A percentile compares a stretch with the other conserved stretches of the same genome.
These are phyloP conservation scores for Penicillium sp. DNA, from an alignment of 2,329 filamentous ascomycete genomes.

Conservation along the genomic window DNA sequence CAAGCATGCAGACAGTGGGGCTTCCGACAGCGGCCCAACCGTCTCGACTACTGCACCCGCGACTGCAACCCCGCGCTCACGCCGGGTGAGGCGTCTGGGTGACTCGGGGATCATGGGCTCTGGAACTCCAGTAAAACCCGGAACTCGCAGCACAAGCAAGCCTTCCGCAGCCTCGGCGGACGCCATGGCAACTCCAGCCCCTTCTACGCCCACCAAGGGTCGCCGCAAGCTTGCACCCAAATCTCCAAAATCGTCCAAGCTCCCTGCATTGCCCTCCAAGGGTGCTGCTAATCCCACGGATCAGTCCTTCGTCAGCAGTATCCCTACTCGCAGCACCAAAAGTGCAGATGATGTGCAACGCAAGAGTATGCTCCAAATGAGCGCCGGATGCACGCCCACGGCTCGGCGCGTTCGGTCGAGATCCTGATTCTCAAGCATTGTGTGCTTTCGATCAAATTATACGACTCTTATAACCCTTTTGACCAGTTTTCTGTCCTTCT, in stretches of 20 bases:
- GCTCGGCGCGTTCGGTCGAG: conserved; percentile 35
- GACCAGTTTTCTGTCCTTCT: background rate
- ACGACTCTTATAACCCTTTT: background rate
- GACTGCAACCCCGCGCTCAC: conserved; percentile 30
- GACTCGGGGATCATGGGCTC: conserved; percentile 25
- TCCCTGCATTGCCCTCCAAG: conserved; percentile 23
- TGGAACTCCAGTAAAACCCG: conserved; percentile 24
- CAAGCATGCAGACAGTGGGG: conserved; percentile 10
- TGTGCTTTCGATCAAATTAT: background rate
- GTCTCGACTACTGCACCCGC: conserved; percentile 23
- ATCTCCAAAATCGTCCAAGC: conserved; percentile 27
- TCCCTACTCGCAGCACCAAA: conserved; percentile 20
- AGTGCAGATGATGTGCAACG: conserved; percentile 16
- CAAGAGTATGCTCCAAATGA: conserved; percentile 31
- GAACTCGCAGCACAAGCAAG: conserved; percentile 22
- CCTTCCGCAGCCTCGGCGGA: conserved; percentile 15
- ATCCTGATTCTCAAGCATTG: conserved; percentile 17
- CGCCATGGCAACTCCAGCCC: conserved; percentile 9
- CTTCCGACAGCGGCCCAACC: conserved; percentile 14
- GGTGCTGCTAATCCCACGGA: conserved; percentile 1
- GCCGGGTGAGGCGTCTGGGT: conserved; percentile 34
- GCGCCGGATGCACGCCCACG: conserved; percentile 39
- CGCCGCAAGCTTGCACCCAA: conserved; percentile 40
- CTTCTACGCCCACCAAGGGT: conserved; percentile 29
- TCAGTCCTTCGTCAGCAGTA: conserved; percentile 21